Evolutionary conservation across 352 stramenopile species (phyloP), one percentile per base, ranked within the genome.

Genomic region (Pythium brassicae): DNA sequence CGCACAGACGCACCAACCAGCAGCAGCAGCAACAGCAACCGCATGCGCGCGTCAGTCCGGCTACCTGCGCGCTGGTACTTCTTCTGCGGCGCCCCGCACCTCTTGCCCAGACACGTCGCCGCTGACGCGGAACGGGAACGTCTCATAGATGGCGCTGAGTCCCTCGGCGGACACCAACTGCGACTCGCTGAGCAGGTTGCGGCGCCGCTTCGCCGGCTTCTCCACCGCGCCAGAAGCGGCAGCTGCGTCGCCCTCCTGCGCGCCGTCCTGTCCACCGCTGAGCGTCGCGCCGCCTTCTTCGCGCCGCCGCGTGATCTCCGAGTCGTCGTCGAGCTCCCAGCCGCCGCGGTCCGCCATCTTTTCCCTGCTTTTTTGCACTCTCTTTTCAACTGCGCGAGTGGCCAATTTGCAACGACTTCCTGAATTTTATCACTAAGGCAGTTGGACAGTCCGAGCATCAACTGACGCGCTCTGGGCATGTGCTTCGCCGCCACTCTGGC

Each of bases 121-220:
- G 25, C 63, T 76, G 12, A 87, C 71, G 61, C 89, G 80, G 52
- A 82, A 87, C 23, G 83, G 75, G 48, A 93, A 93, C 32, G 71
- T 88, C 26, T 69, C 62, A 37, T 87, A 77, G 48, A 93, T 71
- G 63, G 87, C 86, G 57, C 78, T 74, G 27, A 93, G 71, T 0
- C 83, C 83, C 50, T 89, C 70, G 22, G 65, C 61, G 1, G 74
- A 85, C 29, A 89, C 62, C 55, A 93, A 54, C 22, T 88, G 72
- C 53, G 70, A 78, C 52, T 93, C 83, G n/a, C 63, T 73, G 37
- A 93, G 55, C 40, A 83, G 53, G 20, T 83, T 81, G 15, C 81
- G 75, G 50, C 77, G 82, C 25, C 61, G 66, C 57, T 80, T 78
- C 37, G 65, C 50, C 20, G 49, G 29, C 47, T 66, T 63, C 27